Conservation (phyloP, 345 rosid genomes). For the Gossypium raimondii region DNA sequence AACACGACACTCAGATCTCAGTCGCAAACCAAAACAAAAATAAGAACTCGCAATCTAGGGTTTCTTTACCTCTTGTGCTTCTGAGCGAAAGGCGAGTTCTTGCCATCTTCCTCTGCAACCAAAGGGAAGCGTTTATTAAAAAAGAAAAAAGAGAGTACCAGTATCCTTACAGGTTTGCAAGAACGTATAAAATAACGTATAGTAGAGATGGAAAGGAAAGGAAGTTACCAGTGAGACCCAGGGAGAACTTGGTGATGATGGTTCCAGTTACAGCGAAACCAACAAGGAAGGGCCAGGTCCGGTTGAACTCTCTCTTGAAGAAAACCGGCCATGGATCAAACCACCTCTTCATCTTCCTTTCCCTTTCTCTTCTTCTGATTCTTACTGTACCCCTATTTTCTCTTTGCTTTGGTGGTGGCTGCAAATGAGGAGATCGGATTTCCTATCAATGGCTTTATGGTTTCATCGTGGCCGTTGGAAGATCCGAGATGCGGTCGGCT, state of each 20-base stretch:
- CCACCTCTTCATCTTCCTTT: slow-evolving; percentile 35
- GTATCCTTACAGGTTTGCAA: neutral
- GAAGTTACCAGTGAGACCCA: slow-evolving; percentile 57
- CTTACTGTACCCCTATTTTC: neutral
- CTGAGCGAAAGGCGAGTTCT: slow-evolving; percentile 74
- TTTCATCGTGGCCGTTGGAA: slow-evolving; percentile 1
- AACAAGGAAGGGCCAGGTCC: slow-evolving; percentile 78
- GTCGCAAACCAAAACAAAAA: neutral
- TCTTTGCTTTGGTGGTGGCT: neutral
- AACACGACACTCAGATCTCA: neutral
- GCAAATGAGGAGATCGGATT: neutral
- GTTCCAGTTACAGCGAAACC: slow-evolving; percentile 71
- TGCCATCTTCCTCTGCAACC: slow-evolving; percentile 77
- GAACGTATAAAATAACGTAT: neutral
- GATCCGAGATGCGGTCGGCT: neutral
- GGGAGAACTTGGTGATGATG: slow-evolving; percentile 60
- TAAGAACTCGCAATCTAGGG: neutral
- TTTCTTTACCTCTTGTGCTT: slow-evolving; percentile 63
- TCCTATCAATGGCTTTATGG: neutral
- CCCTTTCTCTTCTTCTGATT: neutral
- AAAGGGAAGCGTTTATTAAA: no score
- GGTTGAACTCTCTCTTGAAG: slow-evolving; percentile 74
- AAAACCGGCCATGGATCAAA: slow-evolving; percentile 76
- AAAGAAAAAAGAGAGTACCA: neutral
- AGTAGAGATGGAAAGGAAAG: neutral